These are phyloP conservation scores for Fraxinus baroniana DNA, from an alignment of 305 asterid genomes.

Conservation along the genomic window DNA sequence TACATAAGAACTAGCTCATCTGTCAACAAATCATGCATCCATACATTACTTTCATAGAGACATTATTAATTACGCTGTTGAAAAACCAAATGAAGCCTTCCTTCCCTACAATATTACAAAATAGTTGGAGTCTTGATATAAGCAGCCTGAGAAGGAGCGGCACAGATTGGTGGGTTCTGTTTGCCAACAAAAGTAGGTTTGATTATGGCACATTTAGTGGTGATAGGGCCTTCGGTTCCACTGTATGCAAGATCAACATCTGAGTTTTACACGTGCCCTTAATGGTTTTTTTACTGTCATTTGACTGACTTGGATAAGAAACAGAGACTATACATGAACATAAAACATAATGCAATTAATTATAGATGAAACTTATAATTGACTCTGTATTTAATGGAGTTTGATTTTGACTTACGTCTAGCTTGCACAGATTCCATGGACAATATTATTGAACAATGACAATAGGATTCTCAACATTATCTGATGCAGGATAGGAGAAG, in stretches of 20 bases:
- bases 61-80: background rate
- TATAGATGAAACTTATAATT: background rate
- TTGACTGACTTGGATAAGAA: constrained; percentile 36
- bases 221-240: constrained; percentile 28
- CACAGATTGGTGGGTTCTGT: constrained; percentile 39
- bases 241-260: constrained; percentile 37
- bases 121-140: background rate
- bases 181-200: constrained; percentile 33
- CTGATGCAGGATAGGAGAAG: no score
- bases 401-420: constrained; percentile 9
- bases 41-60: background rate
- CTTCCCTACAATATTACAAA: background rate
- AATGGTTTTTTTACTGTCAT: constrained; percentile 31
- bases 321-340: constrained; percentile 28
- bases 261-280: constrained; percentile 46
- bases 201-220: constrained; percentile 33
- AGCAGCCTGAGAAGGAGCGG: background rate
- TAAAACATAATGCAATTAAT: background rate
- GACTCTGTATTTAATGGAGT: no score
- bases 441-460: no score
- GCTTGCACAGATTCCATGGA: background rate
- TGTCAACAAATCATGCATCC: background rate
- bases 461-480: no score
- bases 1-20: no score
- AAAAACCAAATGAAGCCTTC: background rate